These are phyloP conservation scores for Postia placenta DNA, from an alignment of 768 basidiomycete species.

Conservation along the genomic window DNA sequence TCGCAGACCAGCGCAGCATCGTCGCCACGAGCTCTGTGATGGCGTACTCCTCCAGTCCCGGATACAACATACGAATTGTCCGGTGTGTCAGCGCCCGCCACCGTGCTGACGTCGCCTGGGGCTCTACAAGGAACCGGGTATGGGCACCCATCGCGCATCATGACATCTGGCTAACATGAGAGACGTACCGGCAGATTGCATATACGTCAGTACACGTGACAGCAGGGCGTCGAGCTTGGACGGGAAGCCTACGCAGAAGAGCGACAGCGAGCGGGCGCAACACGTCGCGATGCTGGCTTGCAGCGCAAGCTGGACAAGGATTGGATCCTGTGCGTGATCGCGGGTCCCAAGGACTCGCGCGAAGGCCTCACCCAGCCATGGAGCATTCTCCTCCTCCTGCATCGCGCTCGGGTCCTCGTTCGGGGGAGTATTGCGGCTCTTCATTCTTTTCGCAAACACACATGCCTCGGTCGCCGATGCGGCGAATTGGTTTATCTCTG, in stretches of 20 bases:
- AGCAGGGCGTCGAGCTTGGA: constrained; percentile 63
- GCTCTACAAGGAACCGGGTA: constrained; percentile 37
- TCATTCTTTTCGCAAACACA: constrained; percentile 26
- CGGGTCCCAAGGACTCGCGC: constrained; percentile 54
- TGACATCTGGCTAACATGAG: neutral
- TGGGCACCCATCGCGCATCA: constrained; percentile 4
- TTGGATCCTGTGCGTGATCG: constrained; percentile 71
- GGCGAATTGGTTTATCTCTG: constrained; percentile 75
- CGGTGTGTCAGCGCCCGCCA: constrained; percentile 73
- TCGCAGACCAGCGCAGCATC: constrained; percentile 65
- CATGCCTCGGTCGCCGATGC: constrained; percentile 67
- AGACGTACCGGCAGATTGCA: constrained; percentile 19
- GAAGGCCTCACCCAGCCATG: constrained; percentile 58
- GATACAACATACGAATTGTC: constrained; percentile 62
- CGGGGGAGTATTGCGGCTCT: constrained; percentile 6
- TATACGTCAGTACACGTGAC: constrained; percentile 17
- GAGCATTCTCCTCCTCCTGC: constrained; percentile 41
- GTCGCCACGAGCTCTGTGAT: constrained; percentile 69
- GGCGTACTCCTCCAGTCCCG: constrained; percentile 58
- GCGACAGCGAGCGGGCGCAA: constrained; percentile 58
- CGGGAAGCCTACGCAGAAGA: constrained; percentile 72
- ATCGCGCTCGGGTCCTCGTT: constrained; percentile 2
- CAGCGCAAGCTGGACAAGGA: constrained; percentile 69
- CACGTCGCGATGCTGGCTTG: constrained; percentile 67
- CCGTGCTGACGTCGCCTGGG: constrained; percentile 71